Percentiles rank a stretch among this genome's conserved stretches.
phyloP scores from a whole-genome alignment of 176 grass and related monocot species.

The Lolium multiflorum region DNA sequence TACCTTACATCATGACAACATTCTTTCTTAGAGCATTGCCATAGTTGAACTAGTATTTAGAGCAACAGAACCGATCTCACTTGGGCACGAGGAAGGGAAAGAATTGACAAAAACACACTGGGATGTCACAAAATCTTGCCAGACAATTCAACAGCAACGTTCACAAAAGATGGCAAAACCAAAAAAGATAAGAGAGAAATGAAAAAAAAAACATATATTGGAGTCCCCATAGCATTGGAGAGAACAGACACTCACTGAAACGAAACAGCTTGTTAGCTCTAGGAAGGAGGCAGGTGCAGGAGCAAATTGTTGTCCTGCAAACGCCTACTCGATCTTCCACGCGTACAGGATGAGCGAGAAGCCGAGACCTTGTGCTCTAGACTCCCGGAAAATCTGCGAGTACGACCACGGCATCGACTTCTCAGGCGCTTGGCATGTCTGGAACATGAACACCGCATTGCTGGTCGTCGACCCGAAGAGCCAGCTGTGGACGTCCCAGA shows the following conservation, averaged over 20 bases:
- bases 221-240: constrained; percentile 45
- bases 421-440: constrained; percentile 64
- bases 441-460: constrained; percentile 76
- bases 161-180: too few relatives aligned
- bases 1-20: constrained; percentile 48
- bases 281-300: constrained; percentile 45
- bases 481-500: too few relatives aligned
- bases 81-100: too few relatives aligned
- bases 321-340: constrained; percentile 68
- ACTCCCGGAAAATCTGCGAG: constrained; percentile 62
- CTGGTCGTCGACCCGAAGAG: constrained; percentile 55
- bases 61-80: too few relatives aligned
- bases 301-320: constrained; percentile 51
- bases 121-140: too few relatives aligned
- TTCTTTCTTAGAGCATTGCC: constrained; percentile 33
- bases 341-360: constrained; percentile 72
- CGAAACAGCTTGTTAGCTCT: constrained; percentile 58
- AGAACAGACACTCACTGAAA: constrained; percentile 47
- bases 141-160: too few relatives aligned
- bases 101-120: too few relatives aligned
- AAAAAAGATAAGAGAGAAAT: constrained; percentile 14
- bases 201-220: constrained; percentile 61
- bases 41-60: too few relatives aligned
- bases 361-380: constrained; percentile 55
- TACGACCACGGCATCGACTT: constrained; percentile 61